Evolutionary conservation across 495 filamentous ascomycete species (phyloP).

Genomic region (Penicillium malachiteum): DNA sequence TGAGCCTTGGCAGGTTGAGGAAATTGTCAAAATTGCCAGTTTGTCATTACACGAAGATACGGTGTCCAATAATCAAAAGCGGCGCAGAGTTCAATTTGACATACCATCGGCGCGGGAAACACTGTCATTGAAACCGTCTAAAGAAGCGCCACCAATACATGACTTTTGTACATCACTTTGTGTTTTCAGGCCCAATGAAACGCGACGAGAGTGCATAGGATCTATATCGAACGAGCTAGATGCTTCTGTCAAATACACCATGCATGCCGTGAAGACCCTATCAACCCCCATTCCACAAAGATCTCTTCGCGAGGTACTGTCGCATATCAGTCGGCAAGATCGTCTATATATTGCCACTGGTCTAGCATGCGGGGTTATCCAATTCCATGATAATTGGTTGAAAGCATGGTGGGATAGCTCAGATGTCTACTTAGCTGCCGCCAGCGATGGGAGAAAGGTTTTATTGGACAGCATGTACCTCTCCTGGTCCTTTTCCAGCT

Average conservation of each 20-base stretch:
- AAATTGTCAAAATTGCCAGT: neutral
- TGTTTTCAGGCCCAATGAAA: neutral
- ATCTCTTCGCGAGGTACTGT: constrained; percentile 7
- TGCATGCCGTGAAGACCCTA: constrained; percentile 5
- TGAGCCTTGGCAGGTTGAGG: neutral
- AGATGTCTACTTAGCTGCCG: constrained; percentile 11
- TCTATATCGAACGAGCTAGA: neutral
- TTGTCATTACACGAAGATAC: neutral
- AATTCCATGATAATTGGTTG: constrained; percentile 34
- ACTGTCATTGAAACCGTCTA: too few relatives aligned
- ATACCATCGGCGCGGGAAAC: too few relatives aligned
- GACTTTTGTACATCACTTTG: neutral
- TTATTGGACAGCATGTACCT: constrained; percentile 14
- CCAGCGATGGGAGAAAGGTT: constrained; percentile 1
- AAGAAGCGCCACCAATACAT: too few relatives aligned
- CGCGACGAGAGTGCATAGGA: neutral
- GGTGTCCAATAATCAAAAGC: too few relatives aligned
- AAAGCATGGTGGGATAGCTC: constrained; percentile 26
- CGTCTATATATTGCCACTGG: constrained; percentile 32
- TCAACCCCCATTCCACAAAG: neutral
- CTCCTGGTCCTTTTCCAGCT: constrained; percentile 10
- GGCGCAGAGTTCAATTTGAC: too few relatives aligned
- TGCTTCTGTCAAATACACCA: constrained; percentile 1
- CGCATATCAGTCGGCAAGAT: constrained; percentile 20
- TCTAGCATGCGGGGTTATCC: constrained; percentile 37